These are phyloP conservation scores for Brassica hybrid DNA, from an alignment of 441 rosid genomes.

Conservation along the genomic window DNA sequence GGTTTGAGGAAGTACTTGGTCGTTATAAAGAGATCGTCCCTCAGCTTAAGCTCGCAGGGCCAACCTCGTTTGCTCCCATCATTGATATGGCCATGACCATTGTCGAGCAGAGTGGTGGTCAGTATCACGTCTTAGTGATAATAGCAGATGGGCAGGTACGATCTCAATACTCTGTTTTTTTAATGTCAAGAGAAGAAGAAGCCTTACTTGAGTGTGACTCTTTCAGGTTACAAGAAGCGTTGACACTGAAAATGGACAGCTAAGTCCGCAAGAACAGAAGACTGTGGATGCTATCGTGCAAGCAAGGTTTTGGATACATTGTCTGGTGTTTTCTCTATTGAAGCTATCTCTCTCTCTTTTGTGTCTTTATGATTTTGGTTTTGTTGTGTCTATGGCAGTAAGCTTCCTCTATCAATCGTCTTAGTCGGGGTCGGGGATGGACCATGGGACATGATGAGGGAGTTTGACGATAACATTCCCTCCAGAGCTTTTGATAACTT, in stretches of 20 bases:
- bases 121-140: conserved; percentile 76
- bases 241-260: conserved; percentile 55
- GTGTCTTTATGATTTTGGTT: conserved; percentile 20
- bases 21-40: conserved; percentile 72
- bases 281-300: conserved; percentile 71
- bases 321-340: conserved; percentile 16
- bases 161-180: neutral
- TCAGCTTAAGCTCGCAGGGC: conserved; percentile 71
- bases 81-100: conserved; percentile 83
- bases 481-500: conserved; percentile 78
- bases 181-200: conserved; percentile 22
- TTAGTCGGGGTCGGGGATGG: conserved; percentile 88
- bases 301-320: conserved; percentile 57
- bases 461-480: conserved; percentile 81
- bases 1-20: conserved; percentile 76
- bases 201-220: conserved; percentile 6
- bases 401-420: conserved; percentile 74
- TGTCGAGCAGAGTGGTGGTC: conserved; percentile 78
- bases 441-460: conserved; percentile 87
- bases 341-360: conserved; percentile 1
- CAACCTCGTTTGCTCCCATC: conserved; percentile 82
- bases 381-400: conserved; percentile 36
- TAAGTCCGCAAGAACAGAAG: conserved; percentile 82
- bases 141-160: conserved; percentile 88
- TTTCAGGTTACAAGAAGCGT: conserved; percentile 76